Evolutionary conservation across 805 yeast genomes (phyloP), one percentile per base, ranked within the genome.

Genomic region (Sugiyamaella marilandica): DNA sequence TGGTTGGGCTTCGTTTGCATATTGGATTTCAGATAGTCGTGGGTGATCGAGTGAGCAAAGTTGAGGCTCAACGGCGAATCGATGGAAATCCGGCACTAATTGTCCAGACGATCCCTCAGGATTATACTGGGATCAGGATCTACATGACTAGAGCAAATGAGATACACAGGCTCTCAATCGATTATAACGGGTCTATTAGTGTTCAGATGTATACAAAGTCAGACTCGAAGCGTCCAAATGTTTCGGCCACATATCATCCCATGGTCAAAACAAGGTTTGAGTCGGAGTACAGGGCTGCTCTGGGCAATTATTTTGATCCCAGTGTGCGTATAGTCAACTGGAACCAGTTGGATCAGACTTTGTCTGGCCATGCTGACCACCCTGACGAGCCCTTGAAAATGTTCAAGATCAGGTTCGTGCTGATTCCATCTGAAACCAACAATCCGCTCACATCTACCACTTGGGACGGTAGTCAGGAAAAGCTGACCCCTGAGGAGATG

Each of bases 1-100:
- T 94, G 95, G 82, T 94, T 10, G 85, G 88, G 43, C 71, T 88
- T 59, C 74, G 99, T 53, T 72, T 94, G 26, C 77, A 87, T 51
- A 74, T 88, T 51, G 99, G 99, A 0, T 95, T 90, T 64, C 99
- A 94, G 64, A 82, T 94, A 32, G 88, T 95, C 59, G 80, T 80
- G 44, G 96, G 95, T 0, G 78, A 80, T 0, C 73, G 72, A 24
- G 92, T 87, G 1, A 75, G 77, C 36, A 77, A 75, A 45, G 79
- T 86, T 2, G 97, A 92, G 66, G 68, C 77, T 29, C 79, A 77
- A 55, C 67, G 84, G 55, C 70, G 79, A 52, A 75, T 84, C 8
- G 73, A 76, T 45, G 81, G 87, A 45, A 77, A 76, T 59, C 76
- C 80, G 1, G 79, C 77, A 13, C 66, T 77, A 11, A 65, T 88